Conservation (phyloP, 2,329 filamentous ascomycete genomes). For the Diaporthe sp. region DNA sequence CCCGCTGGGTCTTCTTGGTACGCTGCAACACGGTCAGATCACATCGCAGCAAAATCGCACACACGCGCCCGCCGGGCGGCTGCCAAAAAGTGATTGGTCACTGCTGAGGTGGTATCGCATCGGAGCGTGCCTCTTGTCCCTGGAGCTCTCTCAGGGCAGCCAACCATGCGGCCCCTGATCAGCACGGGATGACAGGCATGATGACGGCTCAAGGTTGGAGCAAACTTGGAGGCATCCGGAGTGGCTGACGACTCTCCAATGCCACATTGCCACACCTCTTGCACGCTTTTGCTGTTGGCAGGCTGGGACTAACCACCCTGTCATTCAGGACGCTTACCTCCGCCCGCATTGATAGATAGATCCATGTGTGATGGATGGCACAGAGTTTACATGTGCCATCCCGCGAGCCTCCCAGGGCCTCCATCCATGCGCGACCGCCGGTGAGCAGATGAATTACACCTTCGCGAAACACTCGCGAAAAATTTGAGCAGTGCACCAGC, state of each 20-base stretch:
- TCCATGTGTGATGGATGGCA: not conserved
- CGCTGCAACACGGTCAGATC: not conserved
- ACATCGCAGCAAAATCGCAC: not conserved
- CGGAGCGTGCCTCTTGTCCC: slow-evolving; percentile 12
- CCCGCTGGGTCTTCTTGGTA: not conserved
- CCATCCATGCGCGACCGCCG: not conserved
- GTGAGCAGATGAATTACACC: not conserved
- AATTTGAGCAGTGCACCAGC: not conserved
- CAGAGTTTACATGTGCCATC: not conserved
- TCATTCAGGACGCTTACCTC: not conserved
- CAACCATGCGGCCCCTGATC: slow-evolving; percentile 34
- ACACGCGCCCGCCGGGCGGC: not conserved
- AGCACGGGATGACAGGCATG: slow-evolving; percentile 36
- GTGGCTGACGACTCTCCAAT: slow-evolving; percentile 27
- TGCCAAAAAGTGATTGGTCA: slow-evolving; percentile 21
- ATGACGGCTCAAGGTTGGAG: slow-evolving; percentile 15
- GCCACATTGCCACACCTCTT: not conserved
- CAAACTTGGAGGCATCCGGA: not conserved
- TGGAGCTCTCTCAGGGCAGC: slow-evolving; percentile 23
- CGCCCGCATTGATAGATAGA: not conserved
- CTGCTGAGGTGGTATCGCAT: slow-evolving; percentile 18
- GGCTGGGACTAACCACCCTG: not conserved
- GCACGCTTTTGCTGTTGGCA: not conserved
- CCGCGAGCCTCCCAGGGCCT: no score
- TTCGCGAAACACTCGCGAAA: not conserved